phyloP scores from a whole-genome alignment of 345 rosid genomes.

The Diplotaxis tenuifolia region DNA sequence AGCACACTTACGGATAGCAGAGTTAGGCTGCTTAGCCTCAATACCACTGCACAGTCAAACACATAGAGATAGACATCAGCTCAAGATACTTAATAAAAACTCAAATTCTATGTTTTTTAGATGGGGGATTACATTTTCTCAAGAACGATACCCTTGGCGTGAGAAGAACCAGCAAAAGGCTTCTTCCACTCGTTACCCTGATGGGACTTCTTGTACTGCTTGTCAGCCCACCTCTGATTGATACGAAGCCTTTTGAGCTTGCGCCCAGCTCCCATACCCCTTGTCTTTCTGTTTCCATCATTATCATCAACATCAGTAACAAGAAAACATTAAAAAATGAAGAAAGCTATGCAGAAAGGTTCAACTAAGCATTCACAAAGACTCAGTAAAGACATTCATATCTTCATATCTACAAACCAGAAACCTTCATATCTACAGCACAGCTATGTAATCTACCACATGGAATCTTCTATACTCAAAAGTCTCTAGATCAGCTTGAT shows the following conservation, averaged over 20 bases:
- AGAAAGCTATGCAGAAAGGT: no score
- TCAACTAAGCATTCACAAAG: no score
- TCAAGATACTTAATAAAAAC: neutral
- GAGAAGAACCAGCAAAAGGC: constrained; percentile 72
- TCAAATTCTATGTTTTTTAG: no score
- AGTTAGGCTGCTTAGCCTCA: constrained; percentile 63
- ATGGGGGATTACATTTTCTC: constrained; percentile 53
- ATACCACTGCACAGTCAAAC: constrained; percentile 37
- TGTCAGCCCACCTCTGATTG: constrained; percentile 71
- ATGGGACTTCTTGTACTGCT: constrained; percentile 62
- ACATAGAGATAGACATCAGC: neutral
- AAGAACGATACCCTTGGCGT: constrained; percentile 68
- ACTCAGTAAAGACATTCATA: no score
- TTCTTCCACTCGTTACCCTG: constrained; percentile 75
- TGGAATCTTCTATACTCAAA: no score
- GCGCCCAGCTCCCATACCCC: constrained; percentile 61
- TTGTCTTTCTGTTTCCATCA: no score
- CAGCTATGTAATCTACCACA: no score
- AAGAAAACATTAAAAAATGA: no score
- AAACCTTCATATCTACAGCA: no score
- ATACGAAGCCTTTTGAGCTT: constrained; percentile 54
- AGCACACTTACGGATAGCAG: constrained; percentile 75
- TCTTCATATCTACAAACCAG: no score
- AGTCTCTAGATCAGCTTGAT: no score
- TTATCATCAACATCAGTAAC: no score